Conservation (phyloP, 805 yeast genomes). For the Wilhelminamyces savonicus region DNA sequence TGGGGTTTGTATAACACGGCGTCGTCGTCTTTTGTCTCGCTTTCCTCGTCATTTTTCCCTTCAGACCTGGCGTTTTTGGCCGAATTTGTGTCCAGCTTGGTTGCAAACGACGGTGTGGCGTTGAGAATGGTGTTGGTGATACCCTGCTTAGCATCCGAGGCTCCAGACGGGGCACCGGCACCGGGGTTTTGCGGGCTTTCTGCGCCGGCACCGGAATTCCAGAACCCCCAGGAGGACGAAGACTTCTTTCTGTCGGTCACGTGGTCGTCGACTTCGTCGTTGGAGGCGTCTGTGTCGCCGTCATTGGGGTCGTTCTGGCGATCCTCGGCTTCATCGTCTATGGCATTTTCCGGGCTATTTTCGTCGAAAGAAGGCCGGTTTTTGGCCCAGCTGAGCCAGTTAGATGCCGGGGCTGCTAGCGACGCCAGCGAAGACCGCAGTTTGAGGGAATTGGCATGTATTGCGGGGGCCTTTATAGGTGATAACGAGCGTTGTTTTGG, state of each 20-base stretch:
- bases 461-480: too few relatives aligned
- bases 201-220: constrained; percentile 16
- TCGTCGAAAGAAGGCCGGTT: not conserved
- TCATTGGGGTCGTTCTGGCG: constrained; percentile 10
- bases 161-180: constrained; percentile 1
- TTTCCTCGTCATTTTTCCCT: constrained; percentile 4
- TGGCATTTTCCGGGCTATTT: not conserved
- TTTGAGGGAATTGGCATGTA: constrained; percentile 1
- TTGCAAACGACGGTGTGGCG: constrained; percentile 24
- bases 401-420: constrained; percentile 16
- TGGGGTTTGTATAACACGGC: constrained; percentile 42
- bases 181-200: not conserved
- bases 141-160: constrained; percentile 4
- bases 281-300: constrained; percentile 15
- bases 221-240: constrained; percentile 27
- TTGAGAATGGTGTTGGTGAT: constrained; percentile 25
- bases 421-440: constrained; percentile 18
- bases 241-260: constrained; percentile 17
- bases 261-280: constrained; percentile 31
- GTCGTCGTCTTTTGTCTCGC: constrained; percentile 20
- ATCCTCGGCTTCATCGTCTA: constrained; percentile 3
- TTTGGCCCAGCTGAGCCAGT: constrained; percentile 23
- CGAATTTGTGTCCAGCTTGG: constrained; percentile 7
- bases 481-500: too few relatives aligned
- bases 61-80: constrained; percentile 5